Conservation (phyloP, 306 rosid genomes). For the Vicia faba region DNA sequence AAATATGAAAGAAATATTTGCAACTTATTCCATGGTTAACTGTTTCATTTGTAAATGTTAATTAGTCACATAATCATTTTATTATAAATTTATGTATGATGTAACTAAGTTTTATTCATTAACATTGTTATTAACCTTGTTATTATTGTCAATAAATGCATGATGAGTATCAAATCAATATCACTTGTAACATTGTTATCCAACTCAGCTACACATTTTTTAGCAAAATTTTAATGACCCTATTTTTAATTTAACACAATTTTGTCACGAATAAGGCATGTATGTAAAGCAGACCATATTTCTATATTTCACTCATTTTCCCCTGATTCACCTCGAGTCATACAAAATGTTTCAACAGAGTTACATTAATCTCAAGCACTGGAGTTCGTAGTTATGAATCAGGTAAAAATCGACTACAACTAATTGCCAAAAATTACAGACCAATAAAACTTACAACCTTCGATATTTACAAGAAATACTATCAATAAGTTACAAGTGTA, state of each 20-base stretch:
- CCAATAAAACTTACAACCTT: not conserved
- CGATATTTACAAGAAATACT: conserved; percentile 19
- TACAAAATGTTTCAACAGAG: not conserved
- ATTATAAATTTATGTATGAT: too few species aligned
- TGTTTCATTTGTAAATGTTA: too few species aligned
- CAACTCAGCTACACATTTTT: not conserved
- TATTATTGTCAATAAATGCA: too few species aligned
- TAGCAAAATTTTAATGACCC: too few species aligned
- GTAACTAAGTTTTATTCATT: too few species aligned
- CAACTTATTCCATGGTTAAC: too few species aligned
- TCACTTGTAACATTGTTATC: not conserved
- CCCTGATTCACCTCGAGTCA: not conserved
- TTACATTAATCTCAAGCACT: not conserved
- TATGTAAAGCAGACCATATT: not conserved
- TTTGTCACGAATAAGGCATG: too few species aligned
- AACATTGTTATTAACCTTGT: too few species aligned
- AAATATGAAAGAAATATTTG: conserved; percentile 21
- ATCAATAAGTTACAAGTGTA: not conserved
- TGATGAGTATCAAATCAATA: too few species aligned
- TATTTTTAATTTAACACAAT: too few species aligned
- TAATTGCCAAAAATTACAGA: not conserved
- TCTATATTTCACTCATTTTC: not conserved
- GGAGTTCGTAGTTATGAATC: not conserved
- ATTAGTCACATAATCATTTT: too few species aligned
- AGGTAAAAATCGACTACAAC: not conserved